Evolutionary conservation across 768 basidiomycete species (phyloP).

Genomic region (Pulveroboletus sp.): DNA sequence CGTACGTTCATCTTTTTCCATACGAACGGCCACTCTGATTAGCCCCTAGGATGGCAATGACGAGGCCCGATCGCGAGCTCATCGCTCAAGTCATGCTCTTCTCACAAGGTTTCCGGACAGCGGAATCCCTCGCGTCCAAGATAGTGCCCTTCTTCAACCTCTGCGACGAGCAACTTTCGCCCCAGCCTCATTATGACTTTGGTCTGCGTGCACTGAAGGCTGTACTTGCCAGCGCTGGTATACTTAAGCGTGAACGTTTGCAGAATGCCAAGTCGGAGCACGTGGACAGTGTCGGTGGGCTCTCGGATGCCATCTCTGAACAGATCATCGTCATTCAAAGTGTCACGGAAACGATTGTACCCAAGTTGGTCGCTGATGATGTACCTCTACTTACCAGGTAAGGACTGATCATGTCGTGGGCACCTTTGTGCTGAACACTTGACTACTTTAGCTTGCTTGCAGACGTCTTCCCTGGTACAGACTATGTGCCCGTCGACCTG

Average conservation of each 20-base stretch:
- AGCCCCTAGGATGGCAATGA: constrained; percentile 89
- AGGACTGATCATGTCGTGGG: constrained; percentile 15
- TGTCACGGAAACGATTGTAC: constrained; percentile 97
- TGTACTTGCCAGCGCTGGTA: constrained; percentile 94
- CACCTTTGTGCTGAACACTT: constrained; percentile 1
- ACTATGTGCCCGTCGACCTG: constrained; percentile 86
- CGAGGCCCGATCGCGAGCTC: constrained; percentile 94
- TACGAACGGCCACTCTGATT: constrained; percentile 7
- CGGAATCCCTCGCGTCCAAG: constrained; percentile 95
- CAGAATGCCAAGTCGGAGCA: constrained; percentile 43
- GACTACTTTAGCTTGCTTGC: constrained; percentile 66
- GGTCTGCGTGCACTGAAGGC: constrained; percentile 97
- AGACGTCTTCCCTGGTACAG: constrained; percentile 96
- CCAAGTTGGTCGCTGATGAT: constrained; percentile 96
- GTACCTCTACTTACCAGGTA: constrained; percentile 92
- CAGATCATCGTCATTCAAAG: constrained; percentile 98
- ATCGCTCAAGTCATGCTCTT: constrained; percentile 99
- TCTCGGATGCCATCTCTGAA: constrained; percentile 77
- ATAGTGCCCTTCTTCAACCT: constrained; percentile 99
- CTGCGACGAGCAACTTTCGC: constrained; percentile 94
- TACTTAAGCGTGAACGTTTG: constrained; percentile 90
- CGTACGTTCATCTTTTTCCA: constrained; percentile 48
- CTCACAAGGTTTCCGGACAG: constrained; percentile 98
- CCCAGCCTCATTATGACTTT: constrained; percentile 98
- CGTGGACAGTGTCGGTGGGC: constrained; percentile 42